Evolutionary conservation across 108 stramenopile species (phyloP), one percentile per base, ranked within the genome.

Genomic region (Phaeodactylum tricornutum): DNA sequence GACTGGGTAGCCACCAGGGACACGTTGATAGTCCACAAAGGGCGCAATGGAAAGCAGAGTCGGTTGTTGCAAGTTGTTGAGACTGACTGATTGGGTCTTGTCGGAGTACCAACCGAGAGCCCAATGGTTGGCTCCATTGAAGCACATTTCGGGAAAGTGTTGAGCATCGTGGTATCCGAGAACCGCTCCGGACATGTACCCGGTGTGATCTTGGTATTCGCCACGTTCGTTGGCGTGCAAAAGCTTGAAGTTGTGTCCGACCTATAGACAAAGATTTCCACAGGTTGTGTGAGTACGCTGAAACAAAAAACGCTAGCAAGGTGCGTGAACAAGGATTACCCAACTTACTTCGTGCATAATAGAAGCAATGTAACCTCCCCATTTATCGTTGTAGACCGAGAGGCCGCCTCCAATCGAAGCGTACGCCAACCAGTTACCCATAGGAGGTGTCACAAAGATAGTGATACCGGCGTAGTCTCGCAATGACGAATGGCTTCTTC

Each of bases 41-140:
- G n/a, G n/a, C n/a, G n/a, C n/a, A n/a, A n/a, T n/a, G n/a, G n/a
- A n/a, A n/a, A n/a, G n/a, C n/a, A n/a, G n/a, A n/a, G n/a, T n/a
- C n/a, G n/a, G n/a, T n/a, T n/a, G n/a, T n/a, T n/a, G n/a, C n/a
- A n/a, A n/a, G n/a, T n/a, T n/a, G n/a, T n/a, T n/a, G n/a, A n/a
- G n/a, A n/a, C n/a, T n/a, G n/a, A n/a, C n/a, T n/a, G n/a, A n/a
- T n/a, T n/a, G n/a, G n/a, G n/a, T n/a, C n/a, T n/a, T n/a, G 14
- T 34, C 33, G 21, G 20, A 22, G 21, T 45, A 45, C 44, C 44
- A 45, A 8, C 44, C 44, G n/a, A 45, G 28, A 2, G 23, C 24
- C 29, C 32, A 32, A 24, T 50, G 49, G 22, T 50, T 50, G 3
- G 3, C 19, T 7, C 19, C 49, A 50, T 50, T 50, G 32, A 24